Evolutionary conservation across 441 rosid genomes (phyloP).

Genomic region (Adansonia rubrostipa): DNA sequence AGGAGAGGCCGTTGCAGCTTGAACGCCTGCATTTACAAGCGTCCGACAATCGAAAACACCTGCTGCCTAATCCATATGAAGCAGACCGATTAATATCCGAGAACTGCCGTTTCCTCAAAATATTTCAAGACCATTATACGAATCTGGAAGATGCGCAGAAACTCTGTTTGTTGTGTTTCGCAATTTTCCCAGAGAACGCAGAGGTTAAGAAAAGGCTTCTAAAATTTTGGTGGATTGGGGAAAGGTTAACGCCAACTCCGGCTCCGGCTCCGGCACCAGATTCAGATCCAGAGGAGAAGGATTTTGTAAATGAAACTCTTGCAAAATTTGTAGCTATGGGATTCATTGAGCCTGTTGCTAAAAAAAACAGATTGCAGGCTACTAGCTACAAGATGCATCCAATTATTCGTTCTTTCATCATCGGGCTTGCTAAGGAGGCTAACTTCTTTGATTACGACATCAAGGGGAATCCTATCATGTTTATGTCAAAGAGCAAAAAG

Average conservation of each 20-base stretch:
- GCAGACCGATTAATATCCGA: not conserved
- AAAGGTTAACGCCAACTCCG: constrained; percentile 13
- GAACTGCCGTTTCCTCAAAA: not conserved
- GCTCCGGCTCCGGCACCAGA: not conserved
- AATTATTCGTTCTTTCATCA: constrained; percentile 38
- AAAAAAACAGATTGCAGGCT: not conserved
- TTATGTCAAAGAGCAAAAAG: not conserved
- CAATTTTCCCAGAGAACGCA: constrained; percentile 47
- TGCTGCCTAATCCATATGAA: constrained; percentile 29
- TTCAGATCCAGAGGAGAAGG: not conserved
- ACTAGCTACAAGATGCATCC: constrained; percentile 45
- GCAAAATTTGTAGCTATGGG: constrained; percentile 10
- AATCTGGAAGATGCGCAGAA: fast-evolving
- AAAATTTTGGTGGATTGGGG: constrained; percentile 60
- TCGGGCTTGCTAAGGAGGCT: too few species aligned
- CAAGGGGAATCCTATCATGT: constrained; percentile 23
- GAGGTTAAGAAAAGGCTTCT: constrained; percentile 47
- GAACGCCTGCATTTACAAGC: not conserved
- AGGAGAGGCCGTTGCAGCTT: constrained; percentile 35
- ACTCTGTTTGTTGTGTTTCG: constrained; percentile 43
- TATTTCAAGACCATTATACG: constrained; percentile 18
- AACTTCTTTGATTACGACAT: constrained; percentile 11
- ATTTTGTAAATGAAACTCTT: constrained; percentile 29
- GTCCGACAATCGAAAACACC: not conserved
- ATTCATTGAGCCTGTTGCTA: constrained; percentile 39